Evolutionary conservation across 202 grass and related monocot species (phyloP).

Genomic region (Digitaria exilis): DNA sequence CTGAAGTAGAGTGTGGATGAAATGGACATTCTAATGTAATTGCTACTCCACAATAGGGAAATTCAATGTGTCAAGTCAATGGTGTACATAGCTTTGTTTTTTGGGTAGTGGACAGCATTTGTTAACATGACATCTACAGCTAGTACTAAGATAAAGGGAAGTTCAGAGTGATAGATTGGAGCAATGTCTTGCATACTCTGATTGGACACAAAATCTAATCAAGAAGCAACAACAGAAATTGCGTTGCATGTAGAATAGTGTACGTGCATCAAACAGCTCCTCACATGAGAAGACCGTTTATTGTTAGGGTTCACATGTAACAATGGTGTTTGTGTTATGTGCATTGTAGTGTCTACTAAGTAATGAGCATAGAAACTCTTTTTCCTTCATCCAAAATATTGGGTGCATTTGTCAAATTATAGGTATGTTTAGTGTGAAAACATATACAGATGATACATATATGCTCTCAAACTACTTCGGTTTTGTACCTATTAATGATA

Average conservation of each 20-base stretch:
- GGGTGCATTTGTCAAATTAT: neutral
- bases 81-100: neutral
- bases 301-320: neutral
- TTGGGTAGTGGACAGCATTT: neutral
- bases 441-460: neutral
- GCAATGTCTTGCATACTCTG: neutral
- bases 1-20: neutral
- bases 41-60: neutral
- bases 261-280: neutral
- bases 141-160: neutral
- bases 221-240: neutral
- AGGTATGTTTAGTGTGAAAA: neutral
- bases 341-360: neutral
- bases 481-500: neutral
- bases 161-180: neutral
- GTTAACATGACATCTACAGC: neutral
- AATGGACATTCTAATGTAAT: neutral
- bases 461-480: neutral
- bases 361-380: neutral
- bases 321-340: neutral
- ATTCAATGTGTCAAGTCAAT: neutral
- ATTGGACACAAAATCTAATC: neutral
- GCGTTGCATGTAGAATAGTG: neutral
- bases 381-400: neutral
- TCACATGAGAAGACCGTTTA: neutral